These are phyloP conservation scores for Albizia julibrissin DNA, from an alignment of 306 rosid genomes.

Conservation along the genomic window DNA sequence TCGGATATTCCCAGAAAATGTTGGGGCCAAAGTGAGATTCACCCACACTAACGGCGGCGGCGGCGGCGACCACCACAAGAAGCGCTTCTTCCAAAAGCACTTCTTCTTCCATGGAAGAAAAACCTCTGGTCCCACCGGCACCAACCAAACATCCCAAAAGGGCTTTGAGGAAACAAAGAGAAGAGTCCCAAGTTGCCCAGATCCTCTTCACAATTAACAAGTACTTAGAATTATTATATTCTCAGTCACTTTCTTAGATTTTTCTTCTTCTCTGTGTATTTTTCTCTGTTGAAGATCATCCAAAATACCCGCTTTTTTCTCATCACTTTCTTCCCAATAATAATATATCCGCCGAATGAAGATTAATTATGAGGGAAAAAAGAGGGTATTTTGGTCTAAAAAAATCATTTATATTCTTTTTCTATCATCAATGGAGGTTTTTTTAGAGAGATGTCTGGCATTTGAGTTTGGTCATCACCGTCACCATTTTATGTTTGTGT, in stretches of 20 bases:
- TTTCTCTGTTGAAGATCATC: conserved; percentile 33
- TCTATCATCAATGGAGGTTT: conserved; percentile 32
- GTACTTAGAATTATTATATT: conserved; percentile 24
- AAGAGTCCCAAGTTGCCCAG: conserved; percentile 93
- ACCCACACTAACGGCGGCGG: not conserved
- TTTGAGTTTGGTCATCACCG: conserved; percentile 9
- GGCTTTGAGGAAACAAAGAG: conserved; percentile 70
- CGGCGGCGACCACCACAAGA: not conserved
- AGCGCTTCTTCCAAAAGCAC: conserved; percentile 35
- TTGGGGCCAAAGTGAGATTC: conserved; percentile 17
- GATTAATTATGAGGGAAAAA: conserved; percentile 61
- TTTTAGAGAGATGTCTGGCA: conserved; percentile 10
- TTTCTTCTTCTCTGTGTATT: not conserved
- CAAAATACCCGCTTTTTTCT: conserved; percentile 91
- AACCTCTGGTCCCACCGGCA: conserved; percentile 27
- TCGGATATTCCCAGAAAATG: conserved; percentile 48
- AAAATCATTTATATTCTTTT: not conserved
- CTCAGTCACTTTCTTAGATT: not conserved
- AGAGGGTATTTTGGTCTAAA: conserved; percentile 79
- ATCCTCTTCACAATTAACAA: conserved; percentile 93
- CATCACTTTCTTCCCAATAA: conserved; percentile 30
- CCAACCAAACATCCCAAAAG: conserved; percentile 33
- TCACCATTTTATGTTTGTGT: conserved; percentile 32
- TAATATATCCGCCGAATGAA: not conserved
- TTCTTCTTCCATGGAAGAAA: conserved; percentile 42